Evolutionary conservation across 306 rosid genomes (phyloP), one percentile per base, ranked within the genome.

Genomic region (Rosa lucieae): DNA sequence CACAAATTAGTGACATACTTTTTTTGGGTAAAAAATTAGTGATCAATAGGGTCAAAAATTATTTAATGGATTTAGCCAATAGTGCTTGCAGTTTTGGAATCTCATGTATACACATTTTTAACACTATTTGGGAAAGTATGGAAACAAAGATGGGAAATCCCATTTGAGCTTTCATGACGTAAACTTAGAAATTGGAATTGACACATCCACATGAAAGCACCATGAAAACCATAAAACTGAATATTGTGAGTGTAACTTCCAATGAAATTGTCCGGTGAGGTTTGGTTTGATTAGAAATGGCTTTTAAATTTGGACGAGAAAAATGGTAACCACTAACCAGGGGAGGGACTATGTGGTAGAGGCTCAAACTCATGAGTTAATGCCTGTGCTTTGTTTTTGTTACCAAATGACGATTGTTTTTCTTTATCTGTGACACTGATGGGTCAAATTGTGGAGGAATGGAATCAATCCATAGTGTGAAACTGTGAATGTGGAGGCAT

Each of bases 401-500:
- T 7, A 4, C 42, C 18, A 35, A 32, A 52, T 8, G 67, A 51
- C 3, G 6, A 58, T 52, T 10, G 4, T 56, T 56, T 56, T n/a
- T 67, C 23, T 23, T 2, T 7, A 26, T 13, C 42, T 46, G 59
- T 80, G 91, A 82, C 80, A 66, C 35, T 72, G 84, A 82, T 48
- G 55, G 70, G 72, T 86, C 79, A 65, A 63, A 62, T 40, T 8
- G 39, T 37, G 5, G 37, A 18, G 9, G 56, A 39, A 40, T 46
- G 56, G 67, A 48, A 59, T 18, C 20, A 6, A 40, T 56, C 20
- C 40, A 43, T 53, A 17, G 23, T 42, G 59, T 37, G 44, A 29
- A 29, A 17, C 17, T 42, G 59, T 37, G 59, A 15, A n/a, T 47
- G 46, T 21, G 56, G 52, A 40, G 21, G 82, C 46, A 73, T 86